Base-by-base conservation (phyloP, 2,329 filamentous ascomycete species). In the Aspergillus neoniger region DNA sequence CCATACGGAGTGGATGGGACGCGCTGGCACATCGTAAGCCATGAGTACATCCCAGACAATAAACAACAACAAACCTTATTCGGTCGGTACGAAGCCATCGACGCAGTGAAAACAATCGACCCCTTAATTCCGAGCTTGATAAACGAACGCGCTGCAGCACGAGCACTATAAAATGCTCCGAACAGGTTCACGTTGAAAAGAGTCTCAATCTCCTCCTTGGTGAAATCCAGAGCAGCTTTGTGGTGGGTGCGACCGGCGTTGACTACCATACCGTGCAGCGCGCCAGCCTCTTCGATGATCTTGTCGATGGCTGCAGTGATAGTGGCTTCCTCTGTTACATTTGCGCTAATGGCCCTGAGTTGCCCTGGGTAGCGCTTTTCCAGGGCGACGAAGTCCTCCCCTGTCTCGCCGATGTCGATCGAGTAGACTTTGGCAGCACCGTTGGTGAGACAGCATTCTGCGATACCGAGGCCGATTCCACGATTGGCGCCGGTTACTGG, bases 231-330 rank as follows among this genome's bases (percentile, higher is more conserved):
- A 0, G 81, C 82, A 2, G 81, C 69, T 66, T 83, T 83, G 63
- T 84, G 82, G 65, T 83, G 82, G 12, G 81, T 84, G 14, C 78
- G 71, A 14, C 82, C 81, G 0, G 82, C 82, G 60, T 84, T 83
- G 23, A 76, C 78, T 2, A 83, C 80, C 72, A 85, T 81, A 12
- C 82, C 82, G 58, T 83, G 78, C 7, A 83, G 63, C 4, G 72
- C 76, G 4, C 81, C 81, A 0, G 72, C 73, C 54, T 82, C 74
- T 9, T 66, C 65, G 2, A 83, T 65, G 8, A 83, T 80, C 54
- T 73, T 69, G 58, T 83, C 80, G 0, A 83, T 70, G 2, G 80
- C 80, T 2, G 72, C 71, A 3, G 76, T 74, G 44, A 82, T 77
- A n/a, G 70, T 80, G 1, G 70, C 71, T 65, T 83, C 80, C 25